Conservation (phyloP, 805 yeast genomes). For the Wickerhamiella nectarea region DNA sequence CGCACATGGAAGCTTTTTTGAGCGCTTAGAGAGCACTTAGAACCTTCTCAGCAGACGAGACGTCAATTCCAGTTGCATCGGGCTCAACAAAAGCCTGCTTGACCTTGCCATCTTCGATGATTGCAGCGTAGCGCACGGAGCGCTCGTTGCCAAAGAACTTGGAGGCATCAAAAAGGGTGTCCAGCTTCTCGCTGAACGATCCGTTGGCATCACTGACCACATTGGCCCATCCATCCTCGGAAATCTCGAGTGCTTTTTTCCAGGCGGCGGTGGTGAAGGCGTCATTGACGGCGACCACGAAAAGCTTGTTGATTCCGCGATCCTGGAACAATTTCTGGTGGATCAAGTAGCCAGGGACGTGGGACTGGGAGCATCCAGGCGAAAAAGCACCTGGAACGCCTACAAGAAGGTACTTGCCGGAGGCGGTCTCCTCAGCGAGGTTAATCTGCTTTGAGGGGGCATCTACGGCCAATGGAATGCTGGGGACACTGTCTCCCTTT, state of each 20-base stretch:
- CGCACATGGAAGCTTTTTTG: too few relatives aligned
- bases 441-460: slow-evolving; percentile 53
- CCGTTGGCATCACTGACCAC: slow-evolving; percentile 66
- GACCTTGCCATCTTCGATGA: slow-evolving; percentile 69
- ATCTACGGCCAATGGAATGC: slow-evolving; percentile 38
- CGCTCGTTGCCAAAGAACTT: slow-evolving; percentile 57
- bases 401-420: slow-evolving; percentile 42
- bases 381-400: slow-evolving; percentile 71
- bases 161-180: slow-evolving; percentile 59
- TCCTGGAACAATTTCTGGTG: slow-evolving; percentile 38
- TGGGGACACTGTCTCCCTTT: slow-evolving; percentile 53
- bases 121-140: slow-evolving; percentile 60
- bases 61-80: slow-evolving; percentile 51
- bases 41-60: slow-evolving; percentile 23
- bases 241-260: slow-evolving; percentile 32
- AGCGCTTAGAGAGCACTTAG: slow-evolving; percentile 16
- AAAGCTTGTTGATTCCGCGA: slow-evolving; percentile 39
- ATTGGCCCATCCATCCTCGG: slow-evolving; percentile 32
- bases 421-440: slow-evolving; percentile 34
- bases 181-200: slow-evolving; percentile 52
- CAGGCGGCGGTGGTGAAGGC: slow-evolving; percentile 76
- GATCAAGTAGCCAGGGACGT: slow-evolving; percentile 60
- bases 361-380: slow-evolving; percentile 61
- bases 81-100: slow-evolving; percentile 60
- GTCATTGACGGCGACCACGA: slow-evolving; percentile 75